Evolutionary conservation across 768 basidiomycete species (phyloP).

Genomic region (Trametes gibbosa): DNA sequence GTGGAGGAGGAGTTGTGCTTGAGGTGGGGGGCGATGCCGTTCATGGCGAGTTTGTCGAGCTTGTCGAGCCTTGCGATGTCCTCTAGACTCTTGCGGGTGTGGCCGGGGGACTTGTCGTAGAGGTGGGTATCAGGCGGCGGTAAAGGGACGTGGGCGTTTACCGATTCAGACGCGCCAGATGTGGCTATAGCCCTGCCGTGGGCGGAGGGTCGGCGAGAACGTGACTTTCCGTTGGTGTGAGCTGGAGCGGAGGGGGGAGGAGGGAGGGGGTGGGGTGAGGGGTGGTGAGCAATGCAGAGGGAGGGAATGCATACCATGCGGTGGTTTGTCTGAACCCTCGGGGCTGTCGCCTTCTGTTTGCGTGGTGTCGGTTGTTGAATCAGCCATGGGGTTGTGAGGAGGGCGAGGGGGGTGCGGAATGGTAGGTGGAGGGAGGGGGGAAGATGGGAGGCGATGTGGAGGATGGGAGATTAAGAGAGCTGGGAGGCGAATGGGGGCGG

Average conservation of each 20-base stretch:
- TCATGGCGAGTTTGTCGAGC: constrained; percentile 15
- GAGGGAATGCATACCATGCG: constrained; percentile 29
- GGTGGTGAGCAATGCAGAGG: neutral
- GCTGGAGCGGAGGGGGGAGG: constrained; percentile 8
- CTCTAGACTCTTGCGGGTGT: constrained; percentile 44
- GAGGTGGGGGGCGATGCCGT: constrained; percentile 21
- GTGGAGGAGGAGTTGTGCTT: constrained; percentile 36
- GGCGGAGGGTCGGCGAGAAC: constrained; percentile 19
- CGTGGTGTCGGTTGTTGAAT: constrained; percentile 49
- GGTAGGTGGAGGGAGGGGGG: neutral
- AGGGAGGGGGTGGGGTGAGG: constrained; percentile 1
- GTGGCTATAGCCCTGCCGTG: constrained; percentile 7
- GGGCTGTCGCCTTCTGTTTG: constrained; percentile 54
- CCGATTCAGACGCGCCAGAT: constrained; percentile 20
- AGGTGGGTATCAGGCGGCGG: constrained; percentile 49
- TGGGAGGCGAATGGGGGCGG: constrained; percentile 14
- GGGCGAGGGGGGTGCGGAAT: constrained; percentile 20
- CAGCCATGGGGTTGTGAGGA: constrained; percentile 32
- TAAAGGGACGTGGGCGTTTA: constrained; percentile 40
- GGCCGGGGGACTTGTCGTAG: constrained; percentile 50
- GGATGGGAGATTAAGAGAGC: constrained; percentile 9
- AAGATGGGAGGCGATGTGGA: constrained; percentile 20
- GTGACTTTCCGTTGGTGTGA: constrained; percentile 22
- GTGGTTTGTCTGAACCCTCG: constrained; percentile 61
- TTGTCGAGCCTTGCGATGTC: constrained; percentile 26